Percentiles rank a stretch among this genome's conserved stretches.
Evolutionary conservation across 306 rosid species (phyloP).

Genomic region (Datisca glomerata): DNA sequence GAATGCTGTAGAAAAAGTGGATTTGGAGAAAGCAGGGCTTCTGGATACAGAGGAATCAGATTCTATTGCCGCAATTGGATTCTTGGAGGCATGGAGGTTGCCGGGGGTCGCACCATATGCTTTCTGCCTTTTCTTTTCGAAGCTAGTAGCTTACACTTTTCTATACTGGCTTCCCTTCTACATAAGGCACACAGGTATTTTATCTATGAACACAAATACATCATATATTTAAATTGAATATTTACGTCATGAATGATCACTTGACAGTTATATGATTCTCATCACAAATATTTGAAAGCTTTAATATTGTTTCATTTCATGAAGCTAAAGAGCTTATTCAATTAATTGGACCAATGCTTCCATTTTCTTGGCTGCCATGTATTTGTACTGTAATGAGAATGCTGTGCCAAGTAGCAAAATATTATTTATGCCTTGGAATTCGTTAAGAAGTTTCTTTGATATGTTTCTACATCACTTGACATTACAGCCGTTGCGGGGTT

Average conservation of each 20-base stretch:
- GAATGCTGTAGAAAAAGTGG: conserved; percentile 14
- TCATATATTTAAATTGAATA: too few relatives aligned
- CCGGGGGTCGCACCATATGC: conserved; percentile 85
- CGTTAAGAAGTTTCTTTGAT: too few relatives aligned
- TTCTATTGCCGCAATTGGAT: conserved; percentile 70
- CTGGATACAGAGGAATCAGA: conserved; percentile 23
- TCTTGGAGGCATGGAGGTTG: conserved; percentile 85
- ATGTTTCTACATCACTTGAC: conserved; percentile 7
- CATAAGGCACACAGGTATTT: conserved; percentile 72
- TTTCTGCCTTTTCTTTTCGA: conserved; percentile 82
- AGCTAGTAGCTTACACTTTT: conserved; percentile 91
- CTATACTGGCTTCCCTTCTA: conserved; percentile 91
- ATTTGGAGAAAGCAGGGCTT: conserved; percentile 59
- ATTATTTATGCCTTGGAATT: too few relatives aligned
- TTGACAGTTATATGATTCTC: neutral
- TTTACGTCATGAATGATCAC: neutral
- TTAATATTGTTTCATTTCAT: too few relatives aligned
- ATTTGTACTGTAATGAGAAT: too few relatives aligned
- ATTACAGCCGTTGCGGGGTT: conserved; percentile 76
- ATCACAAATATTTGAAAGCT: too few relatives aligned
- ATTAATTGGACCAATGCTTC: too few relatives aligned
- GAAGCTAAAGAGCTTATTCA: too few relatives aligned
- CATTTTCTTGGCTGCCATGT: too few relatives aligned
- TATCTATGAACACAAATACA: too few relatives aligned
- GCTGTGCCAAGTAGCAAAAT: too few relatives aligned